Conservation (phyloP, 257 asterid genomes). For the Verbascum thapsus region DNA sequence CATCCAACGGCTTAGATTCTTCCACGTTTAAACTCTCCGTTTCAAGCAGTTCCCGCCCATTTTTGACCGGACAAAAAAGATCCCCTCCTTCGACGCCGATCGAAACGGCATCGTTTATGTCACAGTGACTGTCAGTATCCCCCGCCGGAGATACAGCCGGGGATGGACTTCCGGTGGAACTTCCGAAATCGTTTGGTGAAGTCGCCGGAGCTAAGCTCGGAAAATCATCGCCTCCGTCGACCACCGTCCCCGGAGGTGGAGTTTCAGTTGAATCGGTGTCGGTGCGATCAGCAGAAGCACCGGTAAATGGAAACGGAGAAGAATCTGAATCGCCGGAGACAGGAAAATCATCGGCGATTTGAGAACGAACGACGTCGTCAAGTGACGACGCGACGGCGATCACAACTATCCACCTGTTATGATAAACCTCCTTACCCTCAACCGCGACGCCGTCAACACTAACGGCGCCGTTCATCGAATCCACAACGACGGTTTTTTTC, state of each 20-base stretch:
- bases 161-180: slow-evolving; percentile 25
- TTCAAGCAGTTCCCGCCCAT: slow-evolving; percentile 35
- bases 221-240: neutral
- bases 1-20: slow-evolving; percentile 36
- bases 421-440: slow-evolving; percentile 56
- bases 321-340: neutral
- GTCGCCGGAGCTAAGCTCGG: slow-evolving; percentile 10
- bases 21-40: slow-evolving; percentile 33
- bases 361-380: slow-evolving; percentile 42
- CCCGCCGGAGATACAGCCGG: slow-evolving; percentile 26
- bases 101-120: slow-evolving; percentile 25
- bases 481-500: slow-evolving; percentile 42
- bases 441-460: slow-evolving; percentile 49
- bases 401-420: slow-evolving; percentile 65
- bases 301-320: slow-evolving; percentile 31
- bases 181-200: neutral
- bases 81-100: slow-evolving; percentile 53
- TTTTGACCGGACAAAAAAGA: slow-evolving; percentile 47
- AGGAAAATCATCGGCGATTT: neutral
- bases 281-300: neutral
- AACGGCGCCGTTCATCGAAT: slow-evolving; percentile 39
- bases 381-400: slow-evolving; percentile 46
- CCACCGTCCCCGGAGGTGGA: slow-evolving; percentile 17
- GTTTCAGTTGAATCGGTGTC: neutral
- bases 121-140: slow-evolving; percentile 29